These are phyloP conservation scores for Phialophora expanda DNA, from an alignment of 2,329 filamentous ascomycete species.

Conservation along the genomic window DNA sequence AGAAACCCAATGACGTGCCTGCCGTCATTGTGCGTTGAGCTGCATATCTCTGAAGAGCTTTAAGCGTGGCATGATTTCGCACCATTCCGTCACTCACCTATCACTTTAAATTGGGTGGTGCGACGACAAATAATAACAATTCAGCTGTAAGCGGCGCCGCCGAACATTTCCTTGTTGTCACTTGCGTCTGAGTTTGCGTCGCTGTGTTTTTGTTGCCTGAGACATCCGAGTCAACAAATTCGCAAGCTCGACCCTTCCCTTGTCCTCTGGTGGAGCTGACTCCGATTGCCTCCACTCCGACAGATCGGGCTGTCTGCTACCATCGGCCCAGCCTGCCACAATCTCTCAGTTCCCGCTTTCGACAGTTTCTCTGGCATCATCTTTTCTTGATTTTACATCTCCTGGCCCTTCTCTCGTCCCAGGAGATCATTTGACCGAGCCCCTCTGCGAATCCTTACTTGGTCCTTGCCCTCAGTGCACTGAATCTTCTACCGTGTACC, in stretches of 20 bases:
- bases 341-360: conserved; percentile 20
- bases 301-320: conserved; percentile 20
- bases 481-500: not conserved
- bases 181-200: not conserved
- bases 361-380: conserved; percentile 11
- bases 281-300: conserved; percentile 22
- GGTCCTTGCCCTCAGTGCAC: conserved; percentile 8
- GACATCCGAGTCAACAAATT: conserved; percentile 15
- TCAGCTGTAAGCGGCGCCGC: not conserved
- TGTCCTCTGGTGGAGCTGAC: conserved; percentile 14
- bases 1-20: conserved; percentile 19
- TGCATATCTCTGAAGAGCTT: not conserved
- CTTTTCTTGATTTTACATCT: conserved; percentile 18
- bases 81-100: conserved; percentile 4
- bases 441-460: conserved; percentile 4
- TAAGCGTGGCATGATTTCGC: not conserved
- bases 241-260: conserved; percentile 21
- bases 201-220: not conserved
- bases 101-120: not conserved
- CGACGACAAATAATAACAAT: conserved; percentile 4
- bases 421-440: conserved; percentile 5
- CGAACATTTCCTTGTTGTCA: not conserved
- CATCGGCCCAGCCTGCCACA: conserved; percentile 37
- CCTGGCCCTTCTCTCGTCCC: not conserved
- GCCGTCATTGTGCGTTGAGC: conserved; percentile 19